These are phyloP conservation scores for Populus davidiana DNA, from an alignment of 345 rosid genomes.

Conservation along the genomic window DNA sequence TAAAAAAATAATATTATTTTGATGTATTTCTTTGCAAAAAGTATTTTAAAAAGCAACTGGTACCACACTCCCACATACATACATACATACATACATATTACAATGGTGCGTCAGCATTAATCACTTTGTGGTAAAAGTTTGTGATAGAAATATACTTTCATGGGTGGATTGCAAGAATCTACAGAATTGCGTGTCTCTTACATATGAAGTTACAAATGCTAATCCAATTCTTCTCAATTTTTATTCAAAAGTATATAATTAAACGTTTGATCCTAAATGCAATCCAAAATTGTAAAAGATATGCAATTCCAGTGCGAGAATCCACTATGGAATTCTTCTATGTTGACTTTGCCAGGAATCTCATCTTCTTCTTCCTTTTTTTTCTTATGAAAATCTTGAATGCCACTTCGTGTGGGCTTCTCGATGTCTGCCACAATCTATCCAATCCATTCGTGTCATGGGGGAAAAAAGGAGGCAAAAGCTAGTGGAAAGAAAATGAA, in stretches of 20 bases:
- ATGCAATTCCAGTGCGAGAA: constrained; percentile 1
- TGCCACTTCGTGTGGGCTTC: constrained; percentile 16
- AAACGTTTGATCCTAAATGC: neutral
- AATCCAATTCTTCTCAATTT: neutral
- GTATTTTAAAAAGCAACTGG: too few relatives aligned
- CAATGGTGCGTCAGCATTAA: too few relatives aligned
- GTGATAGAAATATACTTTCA: too few relatives aligned
- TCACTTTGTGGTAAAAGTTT: too few relatives aligned
- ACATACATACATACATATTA: too few relatives aligned
- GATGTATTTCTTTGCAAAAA: too few relatives aligned
- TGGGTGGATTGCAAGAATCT: neutral
- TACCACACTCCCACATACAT: too few relatives aligned
- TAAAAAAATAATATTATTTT: too few relatives aligned
- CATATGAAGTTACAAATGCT: neutral
- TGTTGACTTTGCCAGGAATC: constrained; percentile 5
- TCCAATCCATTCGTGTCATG: constrained; percentile 28
- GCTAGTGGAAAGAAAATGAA: constrained; percentile 1
- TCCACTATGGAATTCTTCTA: neutral
- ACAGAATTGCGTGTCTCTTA: neutral
- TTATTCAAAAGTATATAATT: constrained; percentile 1
- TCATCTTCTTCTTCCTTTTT: neutral
- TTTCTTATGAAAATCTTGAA: neutral
- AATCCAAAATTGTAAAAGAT: neutral
- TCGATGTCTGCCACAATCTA: constrained; percentile 36
- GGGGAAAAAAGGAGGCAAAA: neutral